Percentiles rank a stretch among this genome's conserved stretches.
phyloP scores from a whole-genome alignment of 148 eudicot genomes.

The Chenopodium suecicum region DNA sequence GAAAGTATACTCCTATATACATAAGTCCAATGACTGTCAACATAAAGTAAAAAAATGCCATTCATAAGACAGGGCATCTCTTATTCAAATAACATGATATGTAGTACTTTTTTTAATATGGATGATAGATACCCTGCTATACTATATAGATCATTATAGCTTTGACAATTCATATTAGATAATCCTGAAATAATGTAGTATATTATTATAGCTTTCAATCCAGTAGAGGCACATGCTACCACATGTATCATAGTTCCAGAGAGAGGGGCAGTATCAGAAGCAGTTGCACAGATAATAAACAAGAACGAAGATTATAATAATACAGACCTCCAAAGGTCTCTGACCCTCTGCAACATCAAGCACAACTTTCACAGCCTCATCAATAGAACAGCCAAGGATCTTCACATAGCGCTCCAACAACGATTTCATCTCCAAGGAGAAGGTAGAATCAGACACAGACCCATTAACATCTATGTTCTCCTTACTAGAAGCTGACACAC shows the following conservation, averaged over 20 bases:
- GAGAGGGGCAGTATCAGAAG: background rate
- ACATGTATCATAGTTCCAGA: background rate
- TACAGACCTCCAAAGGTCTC: conserved; percentile 55
- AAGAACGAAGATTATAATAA: background rate
- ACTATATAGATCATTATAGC: no score
- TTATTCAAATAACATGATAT: background rate
- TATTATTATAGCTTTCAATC: background rate
- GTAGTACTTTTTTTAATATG: background rate
- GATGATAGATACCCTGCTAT: no score
- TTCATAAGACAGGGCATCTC: background rate
- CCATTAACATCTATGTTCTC: conserved; percentile 61
- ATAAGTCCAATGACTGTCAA: background rate
- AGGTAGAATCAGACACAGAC: conserved; percentile 41
- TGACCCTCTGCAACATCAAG: conserved; percentile 52
- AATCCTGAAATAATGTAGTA: background rate
- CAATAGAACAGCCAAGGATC: conserved; percentile 61
- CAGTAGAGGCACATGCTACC: background rate
- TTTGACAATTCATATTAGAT: no score
- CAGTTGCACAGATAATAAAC: background rate
- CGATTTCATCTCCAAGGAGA: conserved; percentile 56
- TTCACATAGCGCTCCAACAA: conserved; percentile 72
- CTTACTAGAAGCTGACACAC: conserved; percentile 70
- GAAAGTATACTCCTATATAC: background rate
- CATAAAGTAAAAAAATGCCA: background rate
- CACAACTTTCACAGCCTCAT: conserved; percentile 63